phyloP scores from a whole-genome alignment of 1,284 basidiomycete species.

The Clitocybe nebularis region DNA sequence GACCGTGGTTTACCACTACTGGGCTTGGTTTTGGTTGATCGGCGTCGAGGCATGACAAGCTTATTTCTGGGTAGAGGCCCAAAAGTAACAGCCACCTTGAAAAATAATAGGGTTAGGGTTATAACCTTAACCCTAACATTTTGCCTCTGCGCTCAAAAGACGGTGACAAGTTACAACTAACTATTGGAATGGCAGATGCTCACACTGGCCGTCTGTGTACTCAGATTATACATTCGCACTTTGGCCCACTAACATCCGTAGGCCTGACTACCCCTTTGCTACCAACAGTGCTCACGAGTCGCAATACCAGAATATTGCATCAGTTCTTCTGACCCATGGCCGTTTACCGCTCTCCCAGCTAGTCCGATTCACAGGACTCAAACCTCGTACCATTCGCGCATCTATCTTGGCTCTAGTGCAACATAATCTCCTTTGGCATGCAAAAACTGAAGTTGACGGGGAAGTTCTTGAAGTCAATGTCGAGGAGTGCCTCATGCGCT shows the following conservation, averaged over 20 bases:
- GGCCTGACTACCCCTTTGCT: conserved; percentile 23
- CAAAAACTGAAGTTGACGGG: conserved; percentile 67
- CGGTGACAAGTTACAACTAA: no score
- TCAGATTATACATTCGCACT: conserved; percentile 74
- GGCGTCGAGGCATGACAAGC: conserved; percentile 28
- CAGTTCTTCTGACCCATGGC: conserved; percentile 81
- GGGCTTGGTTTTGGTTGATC: conserved; percentile 22
- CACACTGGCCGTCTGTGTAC: conserved; percentile 69
- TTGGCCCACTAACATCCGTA: conserved; percentile 76
- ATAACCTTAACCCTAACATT: neutral
- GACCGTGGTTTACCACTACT: conserved; percentile 37
- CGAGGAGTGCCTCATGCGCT: conserved; percentile 73
- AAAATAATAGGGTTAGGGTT: no score
- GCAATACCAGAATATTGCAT: conserved; percentile 48
- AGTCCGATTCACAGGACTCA: conserved; percentile 63
- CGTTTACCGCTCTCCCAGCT: conserved; percentile 74
- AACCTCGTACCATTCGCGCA: conserved; percentile 66
- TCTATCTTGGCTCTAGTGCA: conserved; percentile 84
- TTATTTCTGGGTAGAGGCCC: no score
- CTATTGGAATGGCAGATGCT: conserved; percentile 62
- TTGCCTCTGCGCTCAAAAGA: neutral
- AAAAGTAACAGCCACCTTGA: no score
- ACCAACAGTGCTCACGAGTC: conserved; percentile 3
- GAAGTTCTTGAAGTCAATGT: conserved; percentile 79
- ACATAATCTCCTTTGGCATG: conserved; percentile 89